Conservation (phyloP, 345 rosid species). For the Rhodomyrtus tomentosa region DNA sequence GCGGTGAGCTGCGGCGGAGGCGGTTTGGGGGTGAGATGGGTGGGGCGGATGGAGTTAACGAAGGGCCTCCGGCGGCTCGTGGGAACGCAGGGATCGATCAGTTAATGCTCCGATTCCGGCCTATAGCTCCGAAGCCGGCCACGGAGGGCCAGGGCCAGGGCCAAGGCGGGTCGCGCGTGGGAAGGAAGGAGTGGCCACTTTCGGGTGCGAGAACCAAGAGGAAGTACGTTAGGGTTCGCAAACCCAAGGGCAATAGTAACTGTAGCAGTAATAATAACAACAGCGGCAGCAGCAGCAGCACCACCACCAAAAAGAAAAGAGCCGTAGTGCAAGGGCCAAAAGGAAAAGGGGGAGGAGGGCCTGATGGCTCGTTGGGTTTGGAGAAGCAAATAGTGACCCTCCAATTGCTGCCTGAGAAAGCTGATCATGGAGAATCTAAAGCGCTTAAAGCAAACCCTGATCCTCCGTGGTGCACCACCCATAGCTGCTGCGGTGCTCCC, state of each 20-base stretch:
- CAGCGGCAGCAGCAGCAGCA: background rate
- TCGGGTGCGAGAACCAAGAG: conserved; percentile 1
- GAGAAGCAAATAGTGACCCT: conserved; percentile 5
- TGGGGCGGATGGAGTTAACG: background rate
- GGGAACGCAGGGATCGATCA: background rate
- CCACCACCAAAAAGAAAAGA: background rate
- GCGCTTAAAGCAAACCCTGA: background rate
- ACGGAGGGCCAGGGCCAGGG: background rate
- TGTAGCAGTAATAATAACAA: background rate
- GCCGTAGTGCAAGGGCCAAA: background rate
- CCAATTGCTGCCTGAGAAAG: conserved; percentile 8
- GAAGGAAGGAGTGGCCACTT: background rate
- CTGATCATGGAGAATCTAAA: background rate
- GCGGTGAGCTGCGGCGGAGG: background rate
- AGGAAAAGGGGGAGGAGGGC: background rate
- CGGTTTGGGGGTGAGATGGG: background rate
- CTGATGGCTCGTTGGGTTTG: background rate
- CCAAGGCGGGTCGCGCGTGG: background rate
- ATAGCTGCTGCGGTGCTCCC: background rate
- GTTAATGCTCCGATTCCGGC: conserved; percentile 8
- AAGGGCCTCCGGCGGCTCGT: background rate
- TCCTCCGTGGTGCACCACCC: background rate
- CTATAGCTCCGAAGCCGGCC: conserved; percentile 14
- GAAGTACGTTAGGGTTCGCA: conserved; percentile 9
- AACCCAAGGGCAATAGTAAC: background rate